These are phyloP conservation scores for Colletotrichum sp. DNA, from an alignment of 2,329 filamentous ascomycete species.

Conservation along the genomic window DNA sequence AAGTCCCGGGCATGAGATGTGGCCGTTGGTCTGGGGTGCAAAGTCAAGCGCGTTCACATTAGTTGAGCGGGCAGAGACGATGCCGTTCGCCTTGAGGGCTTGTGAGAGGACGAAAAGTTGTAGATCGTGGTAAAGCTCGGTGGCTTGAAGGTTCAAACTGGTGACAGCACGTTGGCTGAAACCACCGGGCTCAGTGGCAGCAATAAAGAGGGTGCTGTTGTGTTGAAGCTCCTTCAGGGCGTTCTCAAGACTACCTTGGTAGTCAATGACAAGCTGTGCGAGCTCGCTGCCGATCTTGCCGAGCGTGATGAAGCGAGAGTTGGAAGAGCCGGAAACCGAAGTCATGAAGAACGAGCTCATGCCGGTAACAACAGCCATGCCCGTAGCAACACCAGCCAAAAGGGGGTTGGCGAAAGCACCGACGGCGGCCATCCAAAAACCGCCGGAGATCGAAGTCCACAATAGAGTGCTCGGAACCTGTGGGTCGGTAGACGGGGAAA, in stretches of 20 bases:
- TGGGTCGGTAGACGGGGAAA: constrained; percentile 26
- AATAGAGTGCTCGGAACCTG: constrained; percentile 21
- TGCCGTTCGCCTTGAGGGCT: constrained; percentile 26
- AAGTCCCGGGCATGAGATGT: constrained; percentile 16
- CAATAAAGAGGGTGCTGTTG: constrained; percentile 24
- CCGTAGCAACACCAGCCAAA: constrained; percentile 12
- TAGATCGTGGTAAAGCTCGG: constrained; percentile 24
- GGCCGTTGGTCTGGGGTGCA: constrained; percentile 15
- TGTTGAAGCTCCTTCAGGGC: constrained; percentile 24
- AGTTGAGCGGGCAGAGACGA: constrained; percentile 24
- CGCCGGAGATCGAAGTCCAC: constrained; percentile 24
- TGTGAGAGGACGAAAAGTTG: constrained; percentile 26
- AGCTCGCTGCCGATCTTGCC: constrained; percentile 27
- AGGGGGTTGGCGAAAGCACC: constrained; percentile 16
- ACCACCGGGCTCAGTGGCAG: constrained; percentile 23
- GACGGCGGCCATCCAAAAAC: constrained; percentile 18
- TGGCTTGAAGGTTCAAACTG: constrained; percentile 26
- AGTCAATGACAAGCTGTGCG: constrained; percentile 28
- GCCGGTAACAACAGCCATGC: constrained; percentile 10
- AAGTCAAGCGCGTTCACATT: constrained; percentile 24
- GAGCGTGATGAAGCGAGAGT: constrained; percentile 28
- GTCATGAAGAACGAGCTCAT: constrained; percentile 12
- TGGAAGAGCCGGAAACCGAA: constrained; percentile 15
- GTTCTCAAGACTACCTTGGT: constrained; percentile 23
- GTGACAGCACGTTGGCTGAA: constrained; percentile 29